Conservation (phyloP, 441 rosid species). For the Adansonia grandidieri region DNA sequence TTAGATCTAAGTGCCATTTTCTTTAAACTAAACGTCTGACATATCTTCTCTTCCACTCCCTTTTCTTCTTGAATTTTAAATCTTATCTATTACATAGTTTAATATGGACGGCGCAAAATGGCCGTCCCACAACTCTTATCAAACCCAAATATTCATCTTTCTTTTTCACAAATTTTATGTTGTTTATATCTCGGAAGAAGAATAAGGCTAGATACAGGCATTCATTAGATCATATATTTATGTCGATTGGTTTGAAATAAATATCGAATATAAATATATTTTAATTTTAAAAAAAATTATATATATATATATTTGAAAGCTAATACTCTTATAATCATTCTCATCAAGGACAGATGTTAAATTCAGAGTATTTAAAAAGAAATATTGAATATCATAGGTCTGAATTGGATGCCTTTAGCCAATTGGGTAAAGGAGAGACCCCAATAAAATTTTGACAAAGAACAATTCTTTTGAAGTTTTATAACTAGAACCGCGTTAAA, state of each 20-base stretch:
- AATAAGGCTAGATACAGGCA: slow-evolving; percentile 11
- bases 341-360: too few species aligned
- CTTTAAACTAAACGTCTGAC: slow-evolving; percentile 19
- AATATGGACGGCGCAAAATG: slow-evolving; percentile 33
- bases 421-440: neutral
- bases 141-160: slow-evolving; percentile 5
- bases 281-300: too few species aligned
- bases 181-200: slow-evolving; percentile 24
- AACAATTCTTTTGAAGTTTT: neutral
- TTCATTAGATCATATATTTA: too few species aligned
- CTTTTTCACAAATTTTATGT: neutral
- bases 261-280: too few species aligned
- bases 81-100: slow-evolving; percentile 26
- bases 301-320: too few species aligned
- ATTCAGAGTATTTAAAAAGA: too few species aligned
- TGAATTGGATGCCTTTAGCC: neutral
- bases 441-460: neutral
- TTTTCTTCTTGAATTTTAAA: neutral
- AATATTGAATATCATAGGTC: too few species aligned
- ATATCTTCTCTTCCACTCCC: neutral
- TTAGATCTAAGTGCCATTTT: slow-evolving; percentile 9
- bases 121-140: neutral
- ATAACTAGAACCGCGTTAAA: too few species aligned
- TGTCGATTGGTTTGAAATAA: too few species aligned
- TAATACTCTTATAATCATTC: too few species aligned